These are phyloP conservation scores for Dactylorhiza incarnata DNA, from an alignment of 106 monocot genomes.

Conservation along the genomic window DNA sequence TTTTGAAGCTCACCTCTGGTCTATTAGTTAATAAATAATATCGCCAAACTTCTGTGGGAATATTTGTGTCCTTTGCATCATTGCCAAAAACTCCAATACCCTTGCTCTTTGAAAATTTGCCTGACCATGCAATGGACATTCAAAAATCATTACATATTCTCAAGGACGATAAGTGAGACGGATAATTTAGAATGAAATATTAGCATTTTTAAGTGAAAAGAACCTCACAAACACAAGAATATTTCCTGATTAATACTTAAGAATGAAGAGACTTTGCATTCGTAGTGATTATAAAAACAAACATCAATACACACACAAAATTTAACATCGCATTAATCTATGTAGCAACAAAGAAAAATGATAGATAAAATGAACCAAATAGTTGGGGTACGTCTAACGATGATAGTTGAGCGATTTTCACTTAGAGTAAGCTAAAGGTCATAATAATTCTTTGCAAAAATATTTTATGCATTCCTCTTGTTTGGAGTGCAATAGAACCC, in stretches of 20 bases:
- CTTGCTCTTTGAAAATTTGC: constrained; percentile 96
- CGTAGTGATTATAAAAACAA: neutral
- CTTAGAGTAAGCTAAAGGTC: neutral
- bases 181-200: neutral
- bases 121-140: constrained; percentile 26
- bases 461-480: too few relatives aligned
- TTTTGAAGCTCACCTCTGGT: constrained; percentile 64
- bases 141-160: neutral
- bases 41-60: constrained; percentile 94
- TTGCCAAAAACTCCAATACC: constrained; percentile 97
- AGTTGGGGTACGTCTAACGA: neutral
- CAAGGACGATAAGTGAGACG: neutral
- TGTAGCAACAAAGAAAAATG: neutral
- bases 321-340: neutral
- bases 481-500: too few relatives aligned
- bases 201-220: neutral
- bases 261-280: neutral
- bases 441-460: neutral
- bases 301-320: neutral
- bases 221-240: neutral
- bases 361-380: neutral
- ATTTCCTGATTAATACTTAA: neutral
- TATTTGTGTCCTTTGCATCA: constrained; percentile 84
- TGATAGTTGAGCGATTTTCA: neutral
- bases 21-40: constrained; percentile 92